Percentiles rank a stretch among this genome's conserved stretches.
Evolutionary conservation across 2,329 filamentous ascomycete genomes (phyloP).

Genomic region (Penicillium rolfsii): DNA sequence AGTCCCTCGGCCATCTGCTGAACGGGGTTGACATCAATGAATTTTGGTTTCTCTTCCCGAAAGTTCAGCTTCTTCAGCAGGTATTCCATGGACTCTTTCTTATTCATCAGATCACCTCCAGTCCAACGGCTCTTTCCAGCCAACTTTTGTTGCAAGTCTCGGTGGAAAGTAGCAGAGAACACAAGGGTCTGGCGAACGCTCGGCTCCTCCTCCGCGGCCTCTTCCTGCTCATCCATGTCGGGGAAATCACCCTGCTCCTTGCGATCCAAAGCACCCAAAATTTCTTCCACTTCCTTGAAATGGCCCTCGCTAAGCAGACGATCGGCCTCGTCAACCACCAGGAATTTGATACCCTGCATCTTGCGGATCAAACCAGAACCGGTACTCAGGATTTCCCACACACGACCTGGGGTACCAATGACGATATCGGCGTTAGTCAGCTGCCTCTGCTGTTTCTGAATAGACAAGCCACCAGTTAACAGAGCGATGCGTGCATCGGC

Average conservation of each 20-base stretch:
- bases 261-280: constrained; percentile 77
- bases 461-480: constrained; percentile 85
- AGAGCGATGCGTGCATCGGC: constrained; percentile 69
- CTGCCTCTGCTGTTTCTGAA: constrained; percentile 92
- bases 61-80: constrained; percentile 89
- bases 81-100: constrained; percentile 88
- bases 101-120: constrained; percentile 64
- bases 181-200: constrained; percentile 78
- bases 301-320: constrained; percentile 87
- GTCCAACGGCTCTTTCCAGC: constrained; percentile 70
- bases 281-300: constrained; percentile 91
- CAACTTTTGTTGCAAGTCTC: constrained; percentile 86
- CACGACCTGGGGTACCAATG: constrained; percentile 85
- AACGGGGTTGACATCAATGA: constrained; percentile 87
- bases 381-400: constrained; percentile 91
- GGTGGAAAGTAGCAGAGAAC: constrained; percentile 95
- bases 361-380: constrained; percentile 69
- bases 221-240: constrained; percentile 32
- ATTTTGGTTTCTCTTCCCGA: constrained; percentile 78
- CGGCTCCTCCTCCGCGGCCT: constrained; percentile 51
- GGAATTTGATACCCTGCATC: constrained; percentile 74
- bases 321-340: constrained; percentile 94
- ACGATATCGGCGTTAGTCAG: constrained; percentile 85
- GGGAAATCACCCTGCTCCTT: constrained; percentile 49
- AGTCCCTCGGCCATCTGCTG: constrained; percentile 85